Percentiles rank a stretch among this genome's conserved stretches.
Conservation (phyloP, 352 stramenopile genomes). For the Globisporangium paddicum region DNA sequence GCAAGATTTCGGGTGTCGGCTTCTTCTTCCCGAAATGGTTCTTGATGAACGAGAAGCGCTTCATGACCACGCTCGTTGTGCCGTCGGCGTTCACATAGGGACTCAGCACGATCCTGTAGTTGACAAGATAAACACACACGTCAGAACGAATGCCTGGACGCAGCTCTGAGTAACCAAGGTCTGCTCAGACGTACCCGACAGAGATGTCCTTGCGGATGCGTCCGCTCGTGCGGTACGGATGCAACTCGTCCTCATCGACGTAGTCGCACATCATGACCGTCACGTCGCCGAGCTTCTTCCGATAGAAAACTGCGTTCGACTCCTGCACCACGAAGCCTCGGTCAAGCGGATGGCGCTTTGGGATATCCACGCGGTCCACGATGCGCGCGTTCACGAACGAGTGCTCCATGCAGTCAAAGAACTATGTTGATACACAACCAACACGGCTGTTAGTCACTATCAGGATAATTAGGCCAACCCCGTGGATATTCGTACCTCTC, state of each 20-base stretch:
- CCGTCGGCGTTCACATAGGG: constrained; percentile 32
- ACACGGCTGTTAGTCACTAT: not conserved
- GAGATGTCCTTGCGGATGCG: constrained; percentile 58
- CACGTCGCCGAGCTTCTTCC: constrained; percentile 34
- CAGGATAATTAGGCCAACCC: not conserved
- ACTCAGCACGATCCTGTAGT: constrained; percentile 30
- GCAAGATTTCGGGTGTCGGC: constrained; percentile 41
- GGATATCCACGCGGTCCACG: constrained; percentile 56
- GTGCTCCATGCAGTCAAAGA: constrained; percentile 53
- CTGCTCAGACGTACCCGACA: constrained; percentile 29
- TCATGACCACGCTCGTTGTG: constrained; percentile 43
- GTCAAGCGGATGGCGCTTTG: constrained; percentile 21
- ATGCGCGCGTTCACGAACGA: constrained; percentile 53
- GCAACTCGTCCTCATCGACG: constrained; percentile 55
- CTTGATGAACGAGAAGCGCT: constrained; percentile 66
- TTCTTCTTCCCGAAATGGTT: constrained; percentile 44
- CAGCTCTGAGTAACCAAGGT: not conserved
- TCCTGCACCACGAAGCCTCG: constrained; percentile 56
- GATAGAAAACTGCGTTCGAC: constrained; percentile 55
- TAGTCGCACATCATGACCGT: constrained; percentile 51
- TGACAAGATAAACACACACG: not conserved
- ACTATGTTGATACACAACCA: constrained; percentile 12
- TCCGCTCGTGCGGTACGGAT: constrained; percentile 37
- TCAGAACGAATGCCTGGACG: not conserved
- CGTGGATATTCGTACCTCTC: constrained; percentile 27